Conservation (phyloP, 768 basidiomycete species). For the Lactarius sp. region DNA sequence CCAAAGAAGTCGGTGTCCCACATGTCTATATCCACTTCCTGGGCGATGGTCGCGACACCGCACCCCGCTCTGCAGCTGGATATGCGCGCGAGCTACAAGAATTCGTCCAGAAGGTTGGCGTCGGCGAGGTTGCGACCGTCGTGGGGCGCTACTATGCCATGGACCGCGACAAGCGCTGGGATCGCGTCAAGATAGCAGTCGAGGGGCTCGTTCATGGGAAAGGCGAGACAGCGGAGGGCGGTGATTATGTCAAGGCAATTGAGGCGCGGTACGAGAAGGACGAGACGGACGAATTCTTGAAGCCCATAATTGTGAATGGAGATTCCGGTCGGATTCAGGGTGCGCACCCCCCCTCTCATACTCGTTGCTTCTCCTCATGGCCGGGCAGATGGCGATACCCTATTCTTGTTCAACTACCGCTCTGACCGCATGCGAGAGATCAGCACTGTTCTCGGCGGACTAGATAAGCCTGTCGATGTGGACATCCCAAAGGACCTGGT, state of each 20-base stretch:
- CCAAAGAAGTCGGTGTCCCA: conserved; percentile 79
- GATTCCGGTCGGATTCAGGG: conserved; percentile 77
- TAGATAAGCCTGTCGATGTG: conserved; percentile 81
- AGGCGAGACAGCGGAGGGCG: conserved; percentile 57
- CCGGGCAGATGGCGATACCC: conserved; percentile 66
- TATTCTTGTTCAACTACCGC: conserved; percentile 97
- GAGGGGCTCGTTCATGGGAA: conserved; percentile 65
- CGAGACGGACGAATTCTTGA: conserved; percentile 92
- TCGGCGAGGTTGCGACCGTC: conserved; percentile 80
- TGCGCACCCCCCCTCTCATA: conserved; percentile 29
- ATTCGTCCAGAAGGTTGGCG: conserved; percentile 70
- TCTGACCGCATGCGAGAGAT: conserved; percentile 96
- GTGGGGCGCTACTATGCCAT: conserved; percentile 93
- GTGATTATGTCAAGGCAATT: conserved; percentile 59
- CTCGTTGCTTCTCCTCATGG: neutral
- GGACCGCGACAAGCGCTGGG: conserved; percentile 97
- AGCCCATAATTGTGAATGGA: conserved; percentile 86
- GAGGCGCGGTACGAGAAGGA: conserved; percentile 77
- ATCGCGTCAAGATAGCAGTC: conserved; percentile 83
- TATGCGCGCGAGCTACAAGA: conserved; percentile 75
- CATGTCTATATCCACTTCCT: conserved; percentile 91
- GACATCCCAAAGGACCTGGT: conserved; percentile 77
- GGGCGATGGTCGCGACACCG: conserved; percentile 93
- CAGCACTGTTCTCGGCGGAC: conserved; percentile 69
- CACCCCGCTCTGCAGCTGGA: conserved; percentile 72